A percentile compares a stretch with the other conserved stretches of the same genome.
Evolutionary conservation across 768 basidiomycete genomes (phyloP).

Genomic region (Pleurotus giganteus): DNA sequence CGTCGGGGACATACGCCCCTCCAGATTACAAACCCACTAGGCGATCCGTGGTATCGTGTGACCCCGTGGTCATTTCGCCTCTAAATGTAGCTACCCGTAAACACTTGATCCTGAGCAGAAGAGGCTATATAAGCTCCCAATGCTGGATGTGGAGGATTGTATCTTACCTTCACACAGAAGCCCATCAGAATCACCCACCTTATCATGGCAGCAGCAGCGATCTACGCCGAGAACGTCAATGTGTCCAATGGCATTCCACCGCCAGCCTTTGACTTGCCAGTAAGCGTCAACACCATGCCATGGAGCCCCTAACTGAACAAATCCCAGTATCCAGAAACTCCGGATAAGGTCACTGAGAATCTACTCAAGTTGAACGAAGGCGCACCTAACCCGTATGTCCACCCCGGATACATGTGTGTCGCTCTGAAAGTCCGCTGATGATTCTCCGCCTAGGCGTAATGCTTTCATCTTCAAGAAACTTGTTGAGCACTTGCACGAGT

Average conservation of each 20-base stretch:
- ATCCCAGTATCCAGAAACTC: constrained; percentile 10
- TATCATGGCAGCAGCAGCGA: background rate
- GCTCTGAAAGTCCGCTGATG: background rate
- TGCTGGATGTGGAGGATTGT: background rate
- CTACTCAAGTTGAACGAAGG: constrained; percentile 10
- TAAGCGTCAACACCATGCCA: background rate
- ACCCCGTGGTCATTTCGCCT: background rate
- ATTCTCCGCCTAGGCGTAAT: constrained; percentile 5
- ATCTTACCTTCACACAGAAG: background rate
- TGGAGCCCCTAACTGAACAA: background rate
- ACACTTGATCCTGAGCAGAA: background rate
- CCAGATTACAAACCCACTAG: background rate
- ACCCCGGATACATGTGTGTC: background rate
- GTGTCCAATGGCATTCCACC: constrained; percentile 11
- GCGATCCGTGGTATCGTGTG: background rate
- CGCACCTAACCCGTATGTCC: background rate
- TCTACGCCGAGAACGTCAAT: background rate
- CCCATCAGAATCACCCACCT: background rate
- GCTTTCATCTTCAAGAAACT: constrained; percentile 39
- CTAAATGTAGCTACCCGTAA: background rate
- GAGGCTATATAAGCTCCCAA: background rate
- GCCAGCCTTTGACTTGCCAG: constrained; percentile 5
- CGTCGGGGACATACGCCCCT: background rate
- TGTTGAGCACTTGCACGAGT: constrained; percentile 74
- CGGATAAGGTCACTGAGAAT: constrained; percentile 13